Evolutionary conservation across 192 early-diverging fungal genomes (phyloP), one percentile per base, ranked within the genome.

Genomic region (Paraglomus brasilianum): DNA sequence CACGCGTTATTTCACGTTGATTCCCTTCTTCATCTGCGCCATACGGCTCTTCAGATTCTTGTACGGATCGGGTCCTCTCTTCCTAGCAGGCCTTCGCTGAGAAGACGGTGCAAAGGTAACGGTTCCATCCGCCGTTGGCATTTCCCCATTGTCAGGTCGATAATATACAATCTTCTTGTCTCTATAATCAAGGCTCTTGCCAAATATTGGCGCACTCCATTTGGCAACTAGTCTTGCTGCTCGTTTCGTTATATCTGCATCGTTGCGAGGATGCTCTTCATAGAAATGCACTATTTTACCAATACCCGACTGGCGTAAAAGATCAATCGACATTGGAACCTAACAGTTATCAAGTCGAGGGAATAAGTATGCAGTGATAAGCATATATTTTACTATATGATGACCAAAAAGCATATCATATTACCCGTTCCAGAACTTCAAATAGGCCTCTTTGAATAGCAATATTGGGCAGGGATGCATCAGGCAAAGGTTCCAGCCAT

Each of bases 401-500:
- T 43, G 15, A 19, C 7, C 4, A 36, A 48, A 22, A 48, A 8
- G 13, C 3, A 21, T 60, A 55, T 36, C 52, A 52, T 14, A 22
- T 57, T 75, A 92, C 77, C 74, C 84, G 90, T 24, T 74, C 70
- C 24, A 95, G 74, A 15, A 83, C 69, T n/a, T 80, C 77, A 39
- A 96, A 77, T 82, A 95, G 82, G 38, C 83, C 80, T 56, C 74
- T 82, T 67, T 95, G 93, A 62, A 96, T 86, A 71, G 93, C 92
- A 51, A 94, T 78, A 66, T 81, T 87, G 6, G 94, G 94, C 74
- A 96, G 78, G 13, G 91, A 89, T 22, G 90, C 88, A 74, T 95
- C 93, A 30, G 88, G 86, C 21, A 96, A 76, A n/a, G 94, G 94
- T 75, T 96, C 94, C 19, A 96, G 79, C 93, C 93, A 96, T 8